Evolutionary conservation across 192 early-diverging fungal genomes (phyloP), one percentile per base, ranked within the genome.

Genomic region (Anaeromyces robustus): DNA sequence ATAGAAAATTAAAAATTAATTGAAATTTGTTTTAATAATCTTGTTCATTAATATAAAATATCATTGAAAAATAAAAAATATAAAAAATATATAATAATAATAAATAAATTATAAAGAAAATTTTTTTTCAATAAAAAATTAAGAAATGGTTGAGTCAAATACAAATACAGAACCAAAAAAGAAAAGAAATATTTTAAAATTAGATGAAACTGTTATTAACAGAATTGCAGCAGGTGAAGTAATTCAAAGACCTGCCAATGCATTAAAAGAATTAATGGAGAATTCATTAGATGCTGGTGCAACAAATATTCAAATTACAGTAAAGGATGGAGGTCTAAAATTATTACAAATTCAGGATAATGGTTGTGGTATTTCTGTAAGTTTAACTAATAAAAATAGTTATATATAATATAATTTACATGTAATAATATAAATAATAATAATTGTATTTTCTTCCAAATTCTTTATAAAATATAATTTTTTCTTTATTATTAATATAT

Each of bases 141-240:
- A n/a, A n/a, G n/a, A 34, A 34, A 34, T 34, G 32, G 3, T 12
- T 34, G 32, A 34, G 12, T 34, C 32, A 22, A 14, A 22, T 52
- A 52, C 18, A 16, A 52, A 22, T 41, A 2, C 39, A 41, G 39
- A 41, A 22, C 43, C 43, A 22, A 52, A 52, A 52, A 52, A 52
- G 43, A 52, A 52, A 52, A 52, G 43, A 52, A 52, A 52, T 0
- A 98, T 99, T 80, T 89, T 87, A 77, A 90, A 91, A 81, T 91
- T 99, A 6, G 94, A 97, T 78, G 89, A 94, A 82, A 85, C 91
- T 18, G 96, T 97, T 26, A 90, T 98, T 77, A 98, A 99, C 86
- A 87, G 95, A 78, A 99, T 99, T 82, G 97, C 97, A 12, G 97
- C 97, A 5, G 97, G 97, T 77, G 97, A 99, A 88, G 94, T 94